Evolutionary conservation across 768 basidiomycete species (phyloP).

Genomic region (Tephrocybe rancida): DNA sequence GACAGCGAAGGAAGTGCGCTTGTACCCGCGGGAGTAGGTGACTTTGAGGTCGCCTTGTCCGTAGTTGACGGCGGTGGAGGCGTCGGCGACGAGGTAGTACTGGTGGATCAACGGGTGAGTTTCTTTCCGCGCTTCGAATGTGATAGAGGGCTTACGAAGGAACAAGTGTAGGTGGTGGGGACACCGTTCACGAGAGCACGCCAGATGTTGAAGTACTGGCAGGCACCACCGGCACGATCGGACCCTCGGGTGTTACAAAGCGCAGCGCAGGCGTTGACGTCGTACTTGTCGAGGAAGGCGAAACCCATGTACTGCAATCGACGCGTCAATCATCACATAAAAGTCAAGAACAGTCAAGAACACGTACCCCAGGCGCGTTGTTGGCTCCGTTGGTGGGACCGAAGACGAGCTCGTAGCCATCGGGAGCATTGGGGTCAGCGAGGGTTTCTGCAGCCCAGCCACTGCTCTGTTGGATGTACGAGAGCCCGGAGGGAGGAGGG

Average conservation of each 20-base stretch:
- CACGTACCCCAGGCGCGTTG: conserved; percentile 27
- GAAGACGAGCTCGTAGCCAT: conserved; percentile 48
- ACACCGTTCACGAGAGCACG: conserved; percentile 45
- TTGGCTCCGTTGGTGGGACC: conserved; percentile 50
- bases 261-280: conserved; percentile 44
- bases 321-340: conserved; percentile 5
- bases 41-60: conserved; percentile 49
- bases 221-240: conserved; percentile 44
- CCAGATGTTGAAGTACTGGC: conserved; percentile 58
- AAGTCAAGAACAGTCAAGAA: not conserved
- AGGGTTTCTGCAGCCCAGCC: conserved; percentile 41
- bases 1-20: conserved; percentile 35
- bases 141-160: conserved; percentile 35
- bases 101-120: conserved; percentile 11
- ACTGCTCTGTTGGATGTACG: conserved; percentile 46
- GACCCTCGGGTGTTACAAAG: conserved; percentile 45
- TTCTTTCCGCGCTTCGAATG: not conserved
- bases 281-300: conserved; percentile 49
- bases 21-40: conserved; percentile 49
- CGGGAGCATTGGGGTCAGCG: conserved; percentile 38
- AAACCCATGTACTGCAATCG: conserved; percentile 50
- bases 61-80: conserved; percentile 45
- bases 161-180: conserved; percentile 53
- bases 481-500: conserved; percentile 33
- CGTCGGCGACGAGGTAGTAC: conserved; percentile 48